A percentile compares a stretch with the other conserved stretches of the same genome.
phyloP scores from a whole-genome alignment of 306 rosid species.

The Fragaria nilgerrensis region DNA sequence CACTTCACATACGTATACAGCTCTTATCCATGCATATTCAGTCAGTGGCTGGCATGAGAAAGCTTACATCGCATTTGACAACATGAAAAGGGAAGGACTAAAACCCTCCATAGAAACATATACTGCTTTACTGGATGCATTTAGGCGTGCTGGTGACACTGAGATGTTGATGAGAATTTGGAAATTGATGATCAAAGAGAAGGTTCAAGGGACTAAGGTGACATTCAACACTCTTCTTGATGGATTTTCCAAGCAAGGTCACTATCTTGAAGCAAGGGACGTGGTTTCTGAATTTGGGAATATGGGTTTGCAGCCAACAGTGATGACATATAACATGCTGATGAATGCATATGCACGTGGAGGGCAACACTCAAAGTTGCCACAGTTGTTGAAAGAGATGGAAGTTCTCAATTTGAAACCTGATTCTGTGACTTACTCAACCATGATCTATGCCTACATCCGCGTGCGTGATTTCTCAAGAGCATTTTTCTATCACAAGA shows the following conservation, averaged over 20 bases:
- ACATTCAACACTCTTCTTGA: constrained; percentile 79
- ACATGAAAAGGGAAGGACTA: constrained; percentile 62
- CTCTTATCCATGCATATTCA: constrained; percentile 84
- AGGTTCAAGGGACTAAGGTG: constrained; percentile 57
- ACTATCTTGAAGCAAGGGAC: constrained; percentile 70
- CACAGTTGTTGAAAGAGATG: constrained; percentile 79
- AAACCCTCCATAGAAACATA: constrained; percentile 87
- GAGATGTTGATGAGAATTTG: constrained; percentile 70
- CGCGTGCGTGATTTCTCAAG: constrained; percentile 65
- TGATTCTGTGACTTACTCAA: constrained; percentile 76
- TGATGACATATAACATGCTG: constrained; percentile 81
- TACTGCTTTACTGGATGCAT: constrained; percentile 75
- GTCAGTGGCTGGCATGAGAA: constrained; percentile 79
- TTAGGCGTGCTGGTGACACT: constrained; percentile 76
- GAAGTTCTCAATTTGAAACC: constrained; percentile 62
- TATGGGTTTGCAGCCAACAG: constrained; percentile 69
- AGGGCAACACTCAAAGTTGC: constrained; percentile 73
- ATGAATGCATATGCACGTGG: constrained; percentile 90
- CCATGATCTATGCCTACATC: constrained; percentile 75
- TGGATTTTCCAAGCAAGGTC: constrained; percentile 94
- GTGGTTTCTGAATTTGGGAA: constrained; percentile 73
- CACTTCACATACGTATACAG: constrained; percentile 79
- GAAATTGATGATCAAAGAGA: constrained; percentile 68
- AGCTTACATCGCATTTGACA: constrained; percentile 69
- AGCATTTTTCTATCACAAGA: constrained; percentile 77